These are phyloP conservation scores for Fusarium graminum DNA, from an alignment of 2,329 filamentous ascomycete species.

Conservation along the genomic window DNA sequence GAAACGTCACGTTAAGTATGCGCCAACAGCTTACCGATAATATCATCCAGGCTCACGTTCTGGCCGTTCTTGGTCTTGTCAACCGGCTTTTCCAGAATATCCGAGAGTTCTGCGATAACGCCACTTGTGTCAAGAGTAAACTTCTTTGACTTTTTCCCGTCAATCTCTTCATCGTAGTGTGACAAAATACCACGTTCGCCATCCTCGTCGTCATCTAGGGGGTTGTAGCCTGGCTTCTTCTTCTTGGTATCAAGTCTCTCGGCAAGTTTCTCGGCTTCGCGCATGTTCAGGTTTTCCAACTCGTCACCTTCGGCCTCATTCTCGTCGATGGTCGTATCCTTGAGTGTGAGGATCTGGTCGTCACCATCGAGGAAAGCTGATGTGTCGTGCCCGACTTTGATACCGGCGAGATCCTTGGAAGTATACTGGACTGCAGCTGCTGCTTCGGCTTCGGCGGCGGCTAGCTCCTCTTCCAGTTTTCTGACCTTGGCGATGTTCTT, in stretches of 20 bases:
- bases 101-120: conserved; percentile 72
- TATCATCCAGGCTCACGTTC: conserved; percentile 84
- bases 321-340: conserved; percentile 87
- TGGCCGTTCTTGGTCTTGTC: conserved; percentile 73
- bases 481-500: conserved; percentile 87
- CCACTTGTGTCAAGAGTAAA: conserved; percentile 89
- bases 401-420: conserved; percentile 85
- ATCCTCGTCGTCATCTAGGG: conserved; percentile 76
- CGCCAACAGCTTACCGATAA: conserved; percentile 61
- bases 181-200: conserved; percentile 78
- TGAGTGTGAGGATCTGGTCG: conserved; percentile 93
- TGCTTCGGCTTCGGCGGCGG: conserved; percentile 76
- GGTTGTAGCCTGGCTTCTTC: conserved; percentile 89
- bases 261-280: conserved; percentile 77
- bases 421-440: conserved; percentile 79
- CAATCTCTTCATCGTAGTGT: conserved; percentile 96
- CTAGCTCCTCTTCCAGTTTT: conserved; percentile 79
- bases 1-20: neutral
- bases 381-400: conserved; percentile 92
- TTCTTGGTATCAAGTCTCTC: conserved; percentile 90
- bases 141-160: conserved; percentile 86
- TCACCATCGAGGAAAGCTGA: conserved; percentile 83
- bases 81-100: conserved; percentile 65
- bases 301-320: conserved; percentile 92
- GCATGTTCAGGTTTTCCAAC: conserved; percentile 80